Base-by-base conservation (phyloP, 164 flowering plant species). In the Akebia trifoliata region DNA sequence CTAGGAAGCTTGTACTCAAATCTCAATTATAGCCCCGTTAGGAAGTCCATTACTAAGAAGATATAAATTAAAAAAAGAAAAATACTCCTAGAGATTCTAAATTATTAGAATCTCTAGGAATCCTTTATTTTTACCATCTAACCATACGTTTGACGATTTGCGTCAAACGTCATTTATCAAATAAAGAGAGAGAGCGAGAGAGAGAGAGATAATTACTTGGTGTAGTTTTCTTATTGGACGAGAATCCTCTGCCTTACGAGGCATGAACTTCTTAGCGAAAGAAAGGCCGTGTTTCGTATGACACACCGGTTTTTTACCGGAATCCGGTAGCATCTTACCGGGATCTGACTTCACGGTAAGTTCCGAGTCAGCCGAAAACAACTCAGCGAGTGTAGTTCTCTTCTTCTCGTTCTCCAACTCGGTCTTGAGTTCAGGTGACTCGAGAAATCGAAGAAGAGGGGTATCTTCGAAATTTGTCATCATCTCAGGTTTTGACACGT, bases 341-440 rank as follows among this genome's bases (percentile, higher is more conserved):
- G 56, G 10, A 21, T 37, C 56, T n/a, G 25, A 15, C 31, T 62
- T 52, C n/a, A 14, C 26, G 26, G 50, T 48, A 8, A 14, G 42
- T 30, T 56, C 74, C 12, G 69, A 57, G 44, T 86, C 87, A 0
- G 77, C 84, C 3, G 59, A 63, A 69, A 86, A 81, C 48, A 86
- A 74, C 34, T 86, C 93, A 2, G 89, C 89, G 4, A 86, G 72
- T 2, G 93, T 86, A 9, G 67, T 78, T 57, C 87, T 81, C 57
- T 56, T 74, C 59, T 56, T 68, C 46, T 44, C 65, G 18, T 70
- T 69, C 51, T 21, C 59, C 5, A 7, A 8, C 6, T 53, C 71
- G 11, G 3, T n/a, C n/a, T 49, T 39, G 8, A 60, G 28, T 32
- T 57, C 51, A 5, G 63, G 35, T 6, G 40, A 30, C 25, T 63